These are phyloP conservation scores for Dendrobium chrysotoxum DNA, from an alignment of 106 monocot genomes.

Conservation along the genomic window DNA sequence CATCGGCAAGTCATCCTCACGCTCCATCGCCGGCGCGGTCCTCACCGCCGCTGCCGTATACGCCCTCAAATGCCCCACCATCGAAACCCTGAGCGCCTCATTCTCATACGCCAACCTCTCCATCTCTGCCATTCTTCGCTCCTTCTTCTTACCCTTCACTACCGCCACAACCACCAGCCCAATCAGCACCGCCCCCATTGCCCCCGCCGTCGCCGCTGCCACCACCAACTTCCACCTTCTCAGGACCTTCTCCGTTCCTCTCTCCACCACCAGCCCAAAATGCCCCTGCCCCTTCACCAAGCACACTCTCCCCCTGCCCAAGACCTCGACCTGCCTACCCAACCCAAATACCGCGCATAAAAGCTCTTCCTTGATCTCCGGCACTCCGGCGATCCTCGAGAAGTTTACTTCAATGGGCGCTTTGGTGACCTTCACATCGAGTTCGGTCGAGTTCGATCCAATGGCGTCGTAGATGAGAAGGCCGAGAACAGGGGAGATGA, in stretches of 20 bases:
- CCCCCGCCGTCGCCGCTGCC: constrained; percentile 10
- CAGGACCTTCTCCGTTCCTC: background rate
- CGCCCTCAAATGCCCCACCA: constrained; percentile 65
- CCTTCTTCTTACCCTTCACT: constrained; percentile 33
- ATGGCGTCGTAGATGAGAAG: constrained; percentile 41
- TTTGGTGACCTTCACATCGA: constrained; percentile 17
- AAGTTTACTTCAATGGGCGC: constrained; percentile 44
- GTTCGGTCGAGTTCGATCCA: background rate
- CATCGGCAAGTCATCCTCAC: constrained; percentile 10
- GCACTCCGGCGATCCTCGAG: constrained; percentile 2
- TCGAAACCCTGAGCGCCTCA: constrained; percentile 57
- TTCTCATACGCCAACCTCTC: constrained; percentile 70
- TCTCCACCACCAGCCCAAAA: constrained; percentile 20
- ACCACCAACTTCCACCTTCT: constrained; percentile 36
- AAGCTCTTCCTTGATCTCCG: background rate
- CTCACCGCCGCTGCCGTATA: constrained; percentile 36
- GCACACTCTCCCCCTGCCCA: constrained; percentile 21
- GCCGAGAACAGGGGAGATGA: constrained; percentile 49
- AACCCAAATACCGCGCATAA: constrained; percentile 33
- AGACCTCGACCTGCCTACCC: constrained; percentile 32
- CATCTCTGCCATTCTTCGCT: constrained; percentile 40
- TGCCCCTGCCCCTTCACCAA: constrained; percentile 26
- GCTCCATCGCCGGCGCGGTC: constrained; percentile 36
- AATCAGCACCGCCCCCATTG: constrained; percentile 24
- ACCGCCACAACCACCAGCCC: constrained; percentile 46